phyloP scores from a whole-genome alignment of 768 basidiomycete genomes.

The Mycena galopus region DNA sequence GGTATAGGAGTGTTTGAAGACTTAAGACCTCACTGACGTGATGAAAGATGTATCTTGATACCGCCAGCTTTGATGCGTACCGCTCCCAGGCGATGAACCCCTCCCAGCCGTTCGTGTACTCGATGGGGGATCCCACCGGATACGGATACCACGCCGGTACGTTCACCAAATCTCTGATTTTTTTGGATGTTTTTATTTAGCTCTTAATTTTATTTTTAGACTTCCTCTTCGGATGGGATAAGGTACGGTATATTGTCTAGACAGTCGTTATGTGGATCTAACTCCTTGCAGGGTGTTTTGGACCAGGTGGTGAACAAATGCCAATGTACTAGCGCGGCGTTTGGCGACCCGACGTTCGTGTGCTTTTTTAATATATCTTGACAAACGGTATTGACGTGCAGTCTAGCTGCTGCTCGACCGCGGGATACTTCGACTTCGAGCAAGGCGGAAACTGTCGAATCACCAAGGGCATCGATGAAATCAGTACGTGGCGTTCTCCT shows the following conservation, averaged over 20 bases:
- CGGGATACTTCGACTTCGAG: conserved; percentile 60
- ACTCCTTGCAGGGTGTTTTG: conserved; percentile 54
- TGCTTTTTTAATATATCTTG: conserved; percentile 36
- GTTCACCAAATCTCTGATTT: conserved; percentile 22
- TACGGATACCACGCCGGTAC: conserved; percentile 71
- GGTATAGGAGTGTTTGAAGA: conserved; percentile 44
- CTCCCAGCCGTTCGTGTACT: conserved; percentile 66
- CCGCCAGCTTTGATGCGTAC: conserved; percentile 49
- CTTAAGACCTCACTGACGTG: conserved; percentile 4
- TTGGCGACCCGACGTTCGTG: conserved; percentile 49
- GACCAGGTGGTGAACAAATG: conserved; percentile 68
- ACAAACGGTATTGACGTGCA: neutral
- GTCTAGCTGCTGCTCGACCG: conserved; percentile 57
- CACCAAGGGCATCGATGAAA: conserved; percentile 62
- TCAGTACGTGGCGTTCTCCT: conserved; percentile 48
- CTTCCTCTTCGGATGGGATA: conserved; percentile 72
- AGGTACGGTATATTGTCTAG: conserved; percentile 38
- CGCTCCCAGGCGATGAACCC: conserved; percentile 60
- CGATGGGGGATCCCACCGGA: conserved; percentile 69
- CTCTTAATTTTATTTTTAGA: conserved; percentile 52
- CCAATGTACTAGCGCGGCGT: conserved; percentile 53
- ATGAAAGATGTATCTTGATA: conserved; percentile 60
- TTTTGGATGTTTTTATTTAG: neutral
- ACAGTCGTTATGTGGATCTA: neutral
- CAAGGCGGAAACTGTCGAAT: conserved; percentile 58